Base-by-base conservation (phyloP, 116 monocot genomes). In the Thalassia testudinum region DNA sequence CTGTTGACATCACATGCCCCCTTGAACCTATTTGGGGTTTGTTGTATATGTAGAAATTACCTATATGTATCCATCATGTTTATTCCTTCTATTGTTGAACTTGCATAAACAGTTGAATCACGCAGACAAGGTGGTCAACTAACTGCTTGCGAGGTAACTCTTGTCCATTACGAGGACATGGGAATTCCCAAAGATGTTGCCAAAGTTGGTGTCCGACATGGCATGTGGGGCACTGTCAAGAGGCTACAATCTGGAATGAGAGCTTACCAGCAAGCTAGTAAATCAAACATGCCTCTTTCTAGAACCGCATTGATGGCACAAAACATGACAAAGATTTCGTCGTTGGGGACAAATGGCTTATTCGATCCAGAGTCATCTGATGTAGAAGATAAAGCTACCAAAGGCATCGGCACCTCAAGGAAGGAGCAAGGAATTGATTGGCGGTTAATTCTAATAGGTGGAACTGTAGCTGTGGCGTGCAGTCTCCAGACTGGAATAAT, bases 141-240 rank as follows among this genome's bases (percentile, higher is more conserved):
- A 17, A 66, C 82, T 12, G 84, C 93, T 12, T 93, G 93, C 26
- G 93, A 93, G 69, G 84, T 93, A 37, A 78, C 76, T 7, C 72
- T 93, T 16, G 29, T 93, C 42, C 93, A 93, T 59, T 81, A 93
- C 12, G 93, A 93, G 64, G 93, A 87, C 66, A 93, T 93, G 93
- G 93, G 93, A 53, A 93, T 93, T 42, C 84, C 87, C 8, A 93
- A 76, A 58, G 93, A 93, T 37, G 83, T 93, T 0, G 87, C 87
- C 0, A 93, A 87, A 62, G 71, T 93, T 14, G 84, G 81, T 10
- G 81, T 93, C 1, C 87, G 87, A 21, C 93, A 93, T 49, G 84
- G 84, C 10, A 93, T 93, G 93, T 93, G 93, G 93, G 87, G 87
- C 27, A 78, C 87, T 12, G 93, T 93, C 0, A 87, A 93, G 55